Base-by-base conservation (phyloP, 2,329 filamentous ascomycete genomes). In the Phialophora chinensis region DNA sequence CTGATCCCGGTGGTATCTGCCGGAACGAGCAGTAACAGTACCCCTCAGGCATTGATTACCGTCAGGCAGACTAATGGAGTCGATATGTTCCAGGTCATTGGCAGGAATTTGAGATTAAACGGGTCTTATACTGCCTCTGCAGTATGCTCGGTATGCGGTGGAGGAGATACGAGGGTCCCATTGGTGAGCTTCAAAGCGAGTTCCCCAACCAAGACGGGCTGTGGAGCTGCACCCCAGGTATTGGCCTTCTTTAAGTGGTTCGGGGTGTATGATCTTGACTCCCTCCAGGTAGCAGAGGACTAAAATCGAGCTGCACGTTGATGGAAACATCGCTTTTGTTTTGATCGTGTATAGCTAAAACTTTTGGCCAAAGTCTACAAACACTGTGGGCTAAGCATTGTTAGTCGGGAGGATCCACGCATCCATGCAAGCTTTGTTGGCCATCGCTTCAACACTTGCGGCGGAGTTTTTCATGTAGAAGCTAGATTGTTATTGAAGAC, bases 171-270 rank as follows among this genome's bases (percentile, higher is more conserved):
- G 12, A 42, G 35, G 14, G 55, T 58, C 1, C 55, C 55, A 1
- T 25, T 58, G 33, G 25, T 58, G 38, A 42, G 20, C 38, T 58
- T 58, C 55, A 58, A 58, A 20, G 35, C 55, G 20, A 58, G n/a
- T 7, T n/a, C 38, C 2, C 38, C 35, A 17, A 47, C 33, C n/a
- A 33, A 33, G 33, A 42, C 27, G 14, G 55, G 55, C 11, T 58
- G 55, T 10, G 55, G 55, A 14, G 38, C 17, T 4, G 55, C 55
- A 27, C 38, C 55, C 2, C 55, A 58, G 25, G 55, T 58, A 23
- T 38, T 58, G 8, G 38, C 31, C 10, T 58, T 58, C 20, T 42
- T 58, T 11, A 58, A 58, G 35, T 58, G 55, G 55, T 58, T 42
- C 20, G 55, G 35, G n/a, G 55, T 58, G n/a, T 58, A 38, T 33